Evolutionary conservation across 1,284 basidiomycete species (phyloP).

Genomic region (Schizophyllum amplum): DNA sequence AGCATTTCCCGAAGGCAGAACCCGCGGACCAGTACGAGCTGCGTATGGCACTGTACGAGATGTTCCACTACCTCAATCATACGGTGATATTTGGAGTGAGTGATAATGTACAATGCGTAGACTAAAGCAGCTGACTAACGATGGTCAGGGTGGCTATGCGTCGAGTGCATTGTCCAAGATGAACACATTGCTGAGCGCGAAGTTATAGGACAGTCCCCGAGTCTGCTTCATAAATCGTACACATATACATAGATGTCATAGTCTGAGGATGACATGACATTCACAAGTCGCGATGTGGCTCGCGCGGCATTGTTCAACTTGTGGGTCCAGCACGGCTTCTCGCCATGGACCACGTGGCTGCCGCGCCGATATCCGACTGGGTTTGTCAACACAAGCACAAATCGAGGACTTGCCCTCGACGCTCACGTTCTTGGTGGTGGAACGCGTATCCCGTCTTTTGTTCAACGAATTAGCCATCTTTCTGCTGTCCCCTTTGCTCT

Average conservation of each 20-base stretch:
- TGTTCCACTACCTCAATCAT: conserved; percentile 87
- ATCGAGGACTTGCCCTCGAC: neutral
- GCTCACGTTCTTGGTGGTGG: neutral
- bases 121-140: neutral
- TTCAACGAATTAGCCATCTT: neutral
- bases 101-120: conserved; percentile 1
- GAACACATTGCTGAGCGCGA: conserved; percentile 21
- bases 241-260: neutral
- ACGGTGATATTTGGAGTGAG: conserved; percentile 67
- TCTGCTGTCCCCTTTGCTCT: neutral
- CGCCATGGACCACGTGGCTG: neutral
- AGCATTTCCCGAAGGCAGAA: conserved; percentile 57
- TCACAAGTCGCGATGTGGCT: too few species aligned
- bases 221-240: conserved; percentile 1
- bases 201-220: conserved; percentile 1
- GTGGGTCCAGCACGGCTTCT: neutral
- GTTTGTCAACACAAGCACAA: neutral
- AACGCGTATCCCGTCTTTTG: neutral
- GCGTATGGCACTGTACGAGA: conserved; percentile 68
- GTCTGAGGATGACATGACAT: too few species aligned
- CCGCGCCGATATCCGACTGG: neutral
- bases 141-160: conserved; percentile 49
- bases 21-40: conserved; percentile 65
- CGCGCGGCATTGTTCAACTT: too few species aligned
- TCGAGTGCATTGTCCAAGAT: conserved; percentile 47